These are phyloP conservation scores for Akanthomyces uredinophilus DNA, from an alignment of 2,329 filamentous ascomycete species.

Conservation along the genomic window DNA sequence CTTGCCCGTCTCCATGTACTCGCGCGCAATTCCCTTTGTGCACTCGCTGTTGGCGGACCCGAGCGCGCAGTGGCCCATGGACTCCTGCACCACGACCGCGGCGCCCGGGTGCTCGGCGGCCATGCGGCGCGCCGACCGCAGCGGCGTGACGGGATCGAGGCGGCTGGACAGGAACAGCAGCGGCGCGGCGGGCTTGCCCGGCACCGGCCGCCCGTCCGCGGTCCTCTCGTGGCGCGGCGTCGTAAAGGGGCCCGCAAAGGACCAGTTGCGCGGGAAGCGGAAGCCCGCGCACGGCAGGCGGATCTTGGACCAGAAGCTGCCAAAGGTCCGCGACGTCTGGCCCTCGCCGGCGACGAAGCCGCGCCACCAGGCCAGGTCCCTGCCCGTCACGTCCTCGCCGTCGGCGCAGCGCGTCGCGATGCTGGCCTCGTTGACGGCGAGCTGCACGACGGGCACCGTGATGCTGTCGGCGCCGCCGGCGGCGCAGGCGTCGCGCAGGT, in stretches of 20 bases:
- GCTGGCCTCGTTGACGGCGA: slow-evolving; percentile 18
- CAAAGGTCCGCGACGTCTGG: slow-evolving; percentile 19
- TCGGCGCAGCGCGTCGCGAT: slow-evolving; percentile 17
- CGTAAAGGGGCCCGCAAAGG: slow-evolving; percentile 23
- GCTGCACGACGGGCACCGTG: slow-evolving; percentile 11
- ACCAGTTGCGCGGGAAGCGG: slow-evolving; percentile 26
- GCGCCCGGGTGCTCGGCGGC: slow-evolving; percentile 20
- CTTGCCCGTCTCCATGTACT: slow-evolving; percentile 20
- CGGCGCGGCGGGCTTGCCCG: slow-evolving; percentile 28
- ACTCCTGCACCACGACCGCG: slow-evolving; percentile 21
- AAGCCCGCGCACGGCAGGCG: slow-evolving; percentile 30
- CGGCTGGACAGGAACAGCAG: slow-evolving; percentile 33
- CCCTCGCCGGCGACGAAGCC: slow-evolving; percentile 16
- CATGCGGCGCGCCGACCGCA: slow-evolving; percentile 28
- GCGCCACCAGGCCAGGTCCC: not conserved
- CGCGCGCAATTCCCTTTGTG: slow-evolving; percentile 14
- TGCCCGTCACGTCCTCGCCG: slow-evolving; percentile 4
- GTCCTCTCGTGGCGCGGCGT: slow-evolving; percentile 17
- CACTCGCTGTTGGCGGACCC: slow-evolving; percentile 12
- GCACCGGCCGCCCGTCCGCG: not conserved
- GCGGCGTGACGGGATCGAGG: slow-evolving; percentile 36
- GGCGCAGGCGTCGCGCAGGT: slow-evolving; percentile 14
- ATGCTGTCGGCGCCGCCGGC: not conserved
- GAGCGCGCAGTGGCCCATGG: slow-evolving; percentile 19
- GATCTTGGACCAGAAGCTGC: slow-evolving; percentile 20